Percentiles rank a stretch among this genome's conserved stretches.
Conservation (phyloP, 192 early-diverging fungal species). For the Podila epigama region DNA sequence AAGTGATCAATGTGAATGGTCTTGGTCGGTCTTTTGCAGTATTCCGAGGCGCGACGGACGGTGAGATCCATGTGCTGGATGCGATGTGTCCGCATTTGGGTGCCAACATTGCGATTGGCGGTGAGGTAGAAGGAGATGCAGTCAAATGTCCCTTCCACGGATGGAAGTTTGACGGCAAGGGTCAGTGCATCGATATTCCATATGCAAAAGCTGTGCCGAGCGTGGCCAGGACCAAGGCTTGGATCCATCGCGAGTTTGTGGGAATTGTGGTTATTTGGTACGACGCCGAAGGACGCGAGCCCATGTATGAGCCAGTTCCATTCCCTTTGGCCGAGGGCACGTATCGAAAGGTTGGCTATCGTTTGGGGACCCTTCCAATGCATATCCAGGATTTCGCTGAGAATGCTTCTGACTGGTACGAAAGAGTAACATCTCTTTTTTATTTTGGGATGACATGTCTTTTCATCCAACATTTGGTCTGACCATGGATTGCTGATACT, state of each 20-base stretch:
- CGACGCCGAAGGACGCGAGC: slow-evolving; percentile 39
- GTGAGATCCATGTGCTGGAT: slow-evolving; percentile 36
- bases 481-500: too few relatives aligned
- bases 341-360: slow-evolving; percentile 26
- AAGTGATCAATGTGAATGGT: slow-evolving; percentile 44
- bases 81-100: slow-evolving; percentile 47
- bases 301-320: slow-evolving; percentile 43
- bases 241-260: slow-evolving; percentile 38
- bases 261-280: slow-evolving; percentile 39
- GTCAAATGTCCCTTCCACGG: slow-evolving; percentile 45
- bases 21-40: slow-evolving; percentile 37
- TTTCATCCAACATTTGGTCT: too few relatives aligned
- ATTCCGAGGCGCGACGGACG: slow-evolving; percentile 25
- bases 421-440: not conserved
- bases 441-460: not conserved
- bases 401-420: slow-evolving; percentile 44
- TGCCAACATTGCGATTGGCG: slow-evolving; percentile 44
- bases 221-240: slow-evolving; percentile 33
- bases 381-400: slow-evolving; percentile 50
- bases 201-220: slow-evolving; percentile 40
- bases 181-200: slow-evolving; percentile 40
- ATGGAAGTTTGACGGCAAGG: slow-evolving; percentile 42
- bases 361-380: slow-evolving; percentile 42
- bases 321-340: slow-evolving; percentile 41
- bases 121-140: slow-evolving; percentile 30